Evolutionary conservation across 108 stramenopile species (phyloP).

Genomic region (Seminavis robusta): DNA sequence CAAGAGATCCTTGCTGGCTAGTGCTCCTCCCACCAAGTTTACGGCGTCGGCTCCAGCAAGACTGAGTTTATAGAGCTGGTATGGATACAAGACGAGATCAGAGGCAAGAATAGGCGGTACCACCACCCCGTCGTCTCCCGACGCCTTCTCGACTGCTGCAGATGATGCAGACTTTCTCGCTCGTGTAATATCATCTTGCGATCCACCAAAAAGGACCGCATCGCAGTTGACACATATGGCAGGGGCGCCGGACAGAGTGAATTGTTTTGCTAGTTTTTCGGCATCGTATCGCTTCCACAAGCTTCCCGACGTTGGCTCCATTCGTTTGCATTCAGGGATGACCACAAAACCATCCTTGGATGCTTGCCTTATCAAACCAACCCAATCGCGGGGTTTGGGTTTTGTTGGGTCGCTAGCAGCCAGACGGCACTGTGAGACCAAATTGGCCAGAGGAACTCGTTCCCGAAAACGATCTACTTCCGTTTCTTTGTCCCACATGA

Average conservation of each 20-base stretch:
- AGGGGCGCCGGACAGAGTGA: slow-evolving; percentile 45
- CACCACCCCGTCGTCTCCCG: slow-evolving; percentile 54
- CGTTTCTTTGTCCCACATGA: slow-evolving; percentile 91
- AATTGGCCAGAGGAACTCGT: slow-evolving; percentile 69
- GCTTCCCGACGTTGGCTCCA: slow-evolving; percentile 74
- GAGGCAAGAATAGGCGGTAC: slow-evolving; percentile 80
- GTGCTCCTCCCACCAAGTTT: slow-evolving; percentile 65
- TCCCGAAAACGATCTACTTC: slow-evolving; percentile 85
- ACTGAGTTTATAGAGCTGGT: slow-evolving; percentile 83
- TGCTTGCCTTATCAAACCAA: slow-evolving; percentile 58
- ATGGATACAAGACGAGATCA: slow-evolving; percentile 81
- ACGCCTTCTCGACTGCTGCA: slow-evolving; percentile 37
- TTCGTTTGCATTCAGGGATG: slow-evolving; percentile 81
- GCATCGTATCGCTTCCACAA: slow-evolving; percentile 74
- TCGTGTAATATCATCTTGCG: slow-evolving; percentile 62
- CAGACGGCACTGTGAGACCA: slow-evolving; percentile 64
- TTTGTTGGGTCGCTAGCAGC: slow-evolving; percentile 50
- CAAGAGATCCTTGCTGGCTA: slow-evolving; percentile 66
- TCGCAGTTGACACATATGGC: slow-evolving; percentile 83
- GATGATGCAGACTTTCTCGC: slow-evolving; percentile 50
- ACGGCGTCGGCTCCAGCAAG: slow-evolving; percentile 88
- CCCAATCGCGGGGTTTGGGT: slow-evolving; percentile 76
- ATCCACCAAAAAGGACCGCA: slow-evolving; percentile 72
- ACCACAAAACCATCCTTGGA: slow-evolving; percentile 52
- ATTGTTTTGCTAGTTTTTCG: slow-evolving; percentile 59